These are phyloP conservation scores for Aspergillus brasiliensis DNA, from an alignment of 2,329 filamentous ascomycete genomes.

Conservation along the genomic window DNA sequence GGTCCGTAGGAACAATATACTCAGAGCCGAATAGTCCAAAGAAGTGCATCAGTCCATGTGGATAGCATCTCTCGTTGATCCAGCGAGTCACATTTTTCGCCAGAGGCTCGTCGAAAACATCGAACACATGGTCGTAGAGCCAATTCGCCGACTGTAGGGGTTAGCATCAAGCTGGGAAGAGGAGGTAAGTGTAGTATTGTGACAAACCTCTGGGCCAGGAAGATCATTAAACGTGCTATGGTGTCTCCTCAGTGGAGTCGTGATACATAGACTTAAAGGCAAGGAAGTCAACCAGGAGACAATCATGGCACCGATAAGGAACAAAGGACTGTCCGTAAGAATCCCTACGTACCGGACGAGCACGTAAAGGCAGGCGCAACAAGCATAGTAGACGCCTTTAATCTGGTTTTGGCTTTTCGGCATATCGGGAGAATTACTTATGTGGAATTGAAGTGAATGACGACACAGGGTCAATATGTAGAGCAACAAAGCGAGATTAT, in stretches of 20 bases:
- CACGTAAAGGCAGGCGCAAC: too few relatives aligned
- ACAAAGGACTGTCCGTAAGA: too few relatives aligned
- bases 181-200: neutral
- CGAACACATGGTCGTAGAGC: slow-evolving; percentile 4
- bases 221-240: neutral
- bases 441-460: too few relatives aligned
- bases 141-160: neutral
- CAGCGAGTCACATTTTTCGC: neutral
- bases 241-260: neutral
- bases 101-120: slow-evolving; percentile 1
- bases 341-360: too few relatives aligned
- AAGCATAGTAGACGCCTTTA: too few relatives aligned
- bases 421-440: too few relatives aligned
- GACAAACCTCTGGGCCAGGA: slow-evolving; percentile 1
- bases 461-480: too few relatives aligned
- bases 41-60: slow-evolving; percentile 6
- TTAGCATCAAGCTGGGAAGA: neutral
- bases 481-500: too few relatives aligned
- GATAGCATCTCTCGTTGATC: slow-evolving; percentile 1
- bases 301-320: too few relatives aligned
- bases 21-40: slow-evolving; percentile 1
- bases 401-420: too few relatives aligned
- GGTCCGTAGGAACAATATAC: slow-evolving; percentile 2
- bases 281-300: too few relatives aligned
- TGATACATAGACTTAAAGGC: too few relatives aligned